Evolutionary conservation across 495 filamentous ascomycete genomes (phyloP).

Genomic region (Podospora fimiseda): DNA sequence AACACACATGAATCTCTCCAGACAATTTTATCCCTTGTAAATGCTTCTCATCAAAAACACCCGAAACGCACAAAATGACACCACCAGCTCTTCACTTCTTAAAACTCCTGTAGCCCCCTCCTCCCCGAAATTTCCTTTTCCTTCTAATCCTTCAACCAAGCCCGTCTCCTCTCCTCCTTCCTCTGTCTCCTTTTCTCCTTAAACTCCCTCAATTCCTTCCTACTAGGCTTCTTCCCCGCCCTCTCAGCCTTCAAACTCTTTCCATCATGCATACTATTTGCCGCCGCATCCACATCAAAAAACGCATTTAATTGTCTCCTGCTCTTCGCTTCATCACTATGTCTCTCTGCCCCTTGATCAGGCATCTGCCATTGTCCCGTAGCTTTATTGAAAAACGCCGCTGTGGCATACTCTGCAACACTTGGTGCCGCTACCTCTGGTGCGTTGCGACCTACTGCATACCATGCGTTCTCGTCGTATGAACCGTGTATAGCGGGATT

Average conservation of each 20-base stretch:
- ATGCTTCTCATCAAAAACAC: too few species aligned
- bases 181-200: constrained; percentile 63
- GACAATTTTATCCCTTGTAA: too few species aligned
- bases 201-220: constrained; percentile 71
- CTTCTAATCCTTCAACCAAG: constrained; percentile 76
- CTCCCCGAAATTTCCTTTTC: constrained; percentile 3
- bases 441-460: constrained; percentile 64
- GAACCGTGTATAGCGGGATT: constrained; percentile 93
- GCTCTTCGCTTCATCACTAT: constrained; percentile 86
- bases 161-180: constrained; percentile 91
- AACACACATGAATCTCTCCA: too few species aligned
- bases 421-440: constrained; percentile 21
- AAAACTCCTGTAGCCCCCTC: too few species aligned
- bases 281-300: constrained; percentile 97
- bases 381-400: constrained; percentile 83
- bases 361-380: constrained; percentile 81
- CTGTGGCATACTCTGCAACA: constrained; percentile 51
- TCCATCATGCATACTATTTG: constrained; percentile 88
- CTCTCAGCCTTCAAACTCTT: constrained; percentile 87
- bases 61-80: too few species aligned
- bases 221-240: constrained; percentile 77
- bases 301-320: constrained; percentile 86
- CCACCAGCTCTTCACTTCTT: too few species aligned
- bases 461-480: constrained; percentile 90
- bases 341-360: constrained; percentile 47